These are phyloP conservation scores for Salvia miltiorrhiza DNA, from an alignment of 257 asterid genomes.

Conservation along the genomic window DNA sequence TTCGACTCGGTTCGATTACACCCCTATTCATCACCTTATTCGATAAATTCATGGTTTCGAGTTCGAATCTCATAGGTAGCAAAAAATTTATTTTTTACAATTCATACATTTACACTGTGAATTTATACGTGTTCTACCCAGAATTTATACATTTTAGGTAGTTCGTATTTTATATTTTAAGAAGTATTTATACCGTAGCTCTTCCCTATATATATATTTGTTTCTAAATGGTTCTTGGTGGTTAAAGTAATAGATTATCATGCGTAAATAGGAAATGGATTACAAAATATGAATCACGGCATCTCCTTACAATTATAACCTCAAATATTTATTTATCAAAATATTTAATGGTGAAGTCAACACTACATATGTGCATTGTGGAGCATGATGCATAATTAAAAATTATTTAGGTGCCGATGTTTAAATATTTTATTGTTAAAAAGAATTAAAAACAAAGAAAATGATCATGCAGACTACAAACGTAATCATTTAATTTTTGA, in stretches of 20 bases:
- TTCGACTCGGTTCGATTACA: too few species aligned
- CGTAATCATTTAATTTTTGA: neutral
- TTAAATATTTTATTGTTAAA: neutral
- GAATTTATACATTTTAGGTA: too few species aligned
- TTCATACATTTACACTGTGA: too few species aligned
- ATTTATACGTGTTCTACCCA: too few species aligned
- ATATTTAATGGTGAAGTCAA: neutral
- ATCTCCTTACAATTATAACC: neutral
- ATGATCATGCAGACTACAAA: constrained; percentile 4
- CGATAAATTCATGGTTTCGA: too few species aligned
- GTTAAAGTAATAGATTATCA: neutral
- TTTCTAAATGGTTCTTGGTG: neutral
- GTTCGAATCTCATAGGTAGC: too few species aligned
- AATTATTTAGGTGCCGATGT: neutral
- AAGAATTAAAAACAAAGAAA: neutral
- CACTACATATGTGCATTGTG: neutral
- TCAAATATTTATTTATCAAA: neutral
- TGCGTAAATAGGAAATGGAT: neutral
- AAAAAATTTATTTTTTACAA: too few species aligned
- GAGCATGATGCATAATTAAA: neutral
- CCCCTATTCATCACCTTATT: too few species aligned
- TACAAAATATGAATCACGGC: neutral
- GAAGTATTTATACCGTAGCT: too few species aligned
- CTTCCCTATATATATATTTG: too few species aligned
- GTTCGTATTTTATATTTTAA: too few species aligned